Conservation (phyloP, 2,329 filamentous ascomycete species). For the Ceratocystis ficicola region DNA sequence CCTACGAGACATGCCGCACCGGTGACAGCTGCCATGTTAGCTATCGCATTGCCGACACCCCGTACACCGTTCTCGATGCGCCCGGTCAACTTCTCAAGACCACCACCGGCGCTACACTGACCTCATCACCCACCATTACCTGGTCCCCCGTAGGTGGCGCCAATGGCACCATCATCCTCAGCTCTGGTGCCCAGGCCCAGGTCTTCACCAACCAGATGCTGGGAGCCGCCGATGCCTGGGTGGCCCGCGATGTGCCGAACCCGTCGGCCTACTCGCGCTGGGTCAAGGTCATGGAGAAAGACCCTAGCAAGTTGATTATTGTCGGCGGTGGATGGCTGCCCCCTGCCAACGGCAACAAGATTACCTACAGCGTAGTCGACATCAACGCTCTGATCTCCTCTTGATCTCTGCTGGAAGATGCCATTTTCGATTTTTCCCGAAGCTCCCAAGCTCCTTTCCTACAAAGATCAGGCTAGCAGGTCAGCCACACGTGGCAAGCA, state of each 20-base stretch:
- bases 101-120: conserved; percentile 27
- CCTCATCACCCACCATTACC: conserved; percentile 33
- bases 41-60: conserved; percentile 34
- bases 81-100: conserved; percentile 29
- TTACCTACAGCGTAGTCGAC: conserved; percentile 31
- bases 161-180: conserved; percentile 37
- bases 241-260: conserved; percentile 29
- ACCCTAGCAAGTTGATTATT: conserved; percentile 32
- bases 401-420: not conserved
- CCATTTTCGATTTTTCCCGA: not conserved
- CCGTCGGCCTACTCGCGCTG: conserved; percentile 32
- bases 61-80: conserved; percentile 30
- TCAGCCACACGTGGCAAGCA: not conserved
- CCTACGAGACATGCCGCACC: conserved; percentile 49
- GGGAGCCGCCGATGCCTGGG: conserved; percentile 32
- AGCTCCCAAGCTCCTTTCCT: not conserved
- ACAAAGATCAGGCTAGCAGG: not conserved
- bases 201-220: conserved; percentile 35
- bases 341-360: conserved; percentile 36
- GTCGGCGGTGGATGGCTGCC: conserved; percentile 37
- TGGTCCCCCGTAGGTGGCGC: conserved; percentile 35
- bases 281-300: conserved; percentile 30
- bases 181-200: conserved; percentile 29
- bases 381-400: conserved; percentile 20
- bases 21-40: conserved; percentile 35